Evolutionary conservation across 306 rosid species (phyloP).

Genomic region (Purshia tridentata): DNA sequence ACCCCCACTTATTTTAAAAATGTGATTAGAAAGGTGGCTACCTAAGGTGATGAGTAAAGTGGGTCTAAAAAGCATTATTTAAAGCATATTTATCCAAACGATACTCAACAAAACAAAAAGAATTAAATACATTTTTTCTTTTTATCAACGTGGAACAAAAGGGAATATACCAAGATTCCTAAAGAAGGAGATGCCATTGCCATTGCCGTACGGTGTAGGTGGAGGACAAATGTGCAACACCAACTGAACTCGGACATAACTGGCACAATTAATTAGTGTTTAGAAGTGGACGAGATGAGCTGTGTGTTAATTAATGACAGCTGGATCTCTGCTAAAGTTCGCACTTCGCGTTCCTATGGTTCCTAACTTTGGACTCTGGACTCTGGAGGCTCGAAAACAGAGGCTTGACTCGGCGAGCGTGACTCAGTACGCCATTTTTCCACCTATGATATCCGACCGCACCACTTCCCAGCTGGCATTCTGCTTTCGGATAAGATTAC

Average conservation of each 20-base stretch:
- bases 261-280: not conserved
- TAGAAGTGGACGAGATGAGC: not conserved
- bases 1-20: too few species aligned
- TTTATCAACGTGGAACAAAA: not conserved
- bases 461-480: constrained; percentile 24
- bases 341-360: not conserved
- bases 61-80: too few species aligned
- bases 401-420: constrained; percentile 26
- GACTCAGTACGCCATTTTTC: constrained; percentile 17
- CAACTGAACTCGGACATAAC: too few species aligned
- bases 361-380: not conserved
- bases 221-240: not conserved
- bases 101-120: too few species aligned
- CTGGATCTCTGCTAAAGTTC: constrained; percentile 16
- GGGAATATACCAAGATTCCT: not conserved
- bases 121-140: too few species aligned
- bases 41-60: too few species aligned
- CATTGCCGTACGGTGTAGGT: not conserved
- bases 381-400: not conserved
- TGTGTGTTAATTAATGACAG: constrained; percentile 10
- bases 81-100: too few species aligned
- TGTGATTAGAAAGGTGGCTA: too few species aligned
- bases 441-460: constrained; percentile 10
- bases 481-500: not conserved
- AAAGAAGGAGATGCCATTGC: not conserved